Conservation (phyloP, 257 asterid genomes). For the Solanum commersonii region DNA sequence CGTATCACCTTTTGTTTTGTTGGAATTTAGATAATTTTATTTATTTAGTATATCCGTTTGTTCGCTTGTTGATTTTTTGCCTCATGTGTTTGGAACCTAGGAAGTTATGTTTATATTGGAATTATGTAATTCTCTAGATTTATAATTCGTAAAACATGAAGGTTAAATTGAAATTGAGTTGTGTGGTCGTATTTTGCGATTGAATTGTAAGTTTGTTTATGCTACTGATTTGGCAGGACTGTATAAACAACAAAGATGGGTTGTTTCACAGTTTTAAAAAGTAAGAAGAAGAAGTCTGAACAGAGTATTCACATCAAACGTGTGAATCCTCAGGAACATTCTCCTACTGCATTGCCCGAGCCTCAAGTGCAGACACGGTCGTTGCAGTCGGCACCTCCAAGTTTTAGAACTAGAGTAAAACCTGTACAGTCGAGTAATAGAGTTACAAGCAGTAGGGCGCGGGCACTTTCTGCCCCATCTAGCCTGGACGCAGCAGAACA, state of each 20-base stretch:
- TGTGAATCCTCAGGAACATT: constrained; percentile 47
- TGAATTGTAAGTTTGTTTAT: neutral
- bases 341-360: constrained; percentile 70
- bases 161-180: neutral
- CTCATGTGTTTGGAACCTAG: neutral
- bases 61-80: neutral
- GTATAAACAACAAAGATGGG: constrained; percentile 44
- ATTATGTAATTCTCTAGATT: neutral
- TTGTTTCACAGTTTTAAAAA: constrained; percentile 62
- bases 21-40: neutral
- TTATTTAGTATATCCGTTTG: neutral
- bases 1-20: neutral
- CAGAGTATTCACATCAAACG: constrained; percentile 32
- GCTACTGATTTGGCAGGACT: constrained; percentile 18
- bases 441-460: constrained; percentile 31
- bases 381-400: constrained; percentile 87
- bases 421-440: constrained; percentile 28
- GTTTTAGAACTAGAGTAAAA: constrained; percentile 64
- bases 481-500: constrained; percentile 61
- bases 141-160: neutral
- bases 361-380: constrained; percentile 52
- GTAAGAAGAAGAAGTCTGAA: constrained; percentile 64
- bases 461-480: constrained; percentile 78
- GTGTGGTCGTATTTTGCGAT: neutral
- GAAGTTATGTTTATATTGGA: neutral